Evolutionary conservation across 2,329 filamentous ascomycete genomes (phyloP), one percentile per base, ranked within the genome.

Genomic region (Colletotrichum sp.): DNA sequence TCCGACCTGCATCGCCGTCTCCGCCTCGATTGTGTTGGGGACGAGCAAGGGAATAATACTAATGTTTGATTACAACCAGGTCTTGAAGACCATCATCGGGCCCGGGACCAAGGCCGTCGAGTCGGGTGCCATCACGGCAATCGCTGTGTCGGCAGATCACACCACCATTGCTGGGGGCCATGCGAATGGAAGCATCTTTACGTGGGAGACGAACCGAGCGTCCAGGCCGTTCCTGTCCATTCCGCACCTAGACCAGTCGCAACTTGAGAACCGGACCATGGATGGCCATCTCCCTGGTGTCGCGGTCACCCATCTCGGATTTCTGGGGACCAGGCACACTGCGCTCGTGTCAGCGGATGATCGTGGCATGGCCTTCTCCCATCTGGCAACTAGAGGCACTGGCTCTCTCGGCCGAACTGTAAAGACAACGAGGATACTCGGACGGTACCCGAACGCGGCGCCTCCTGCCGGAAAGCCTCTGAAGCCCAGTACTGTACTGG

Each of bases 21-120:
- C 96, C 77, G 94, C 96, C 4, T 93, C 93, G 10, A 97, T 99
- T 80, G 95, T 96, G 16, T 86, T 99, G 69, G 97, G 97, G 30
- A 99, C 97, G 1, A 95, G 95, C 5, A 98, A 98, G 84, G 97
- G 97, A 70, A 93, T 98, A 84, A 94, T 98, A 73, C 88, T 99
- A 82, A 93, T 98, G 75, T 99, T 99, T 86, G 97, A 99, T 87
- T 98, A 98, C 84, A 95, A 97, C 83, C 97, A 99, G 85, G 97
- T 94, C 79, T 87, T 98, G 73, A 98, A 98, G 85, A 93, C 94
- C 80, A 98, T 98, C 74, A 95, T 99, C 78, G 97, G 97, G 3
- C 94, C 95, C 36, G 96, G 96, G 39, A 98, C 96, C 1, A 98
- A 97, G 89, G 96, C 97, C 80, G 91, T 98, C 66, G 97, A 98